Conservation (phyloP, 345 rosid species). For the Citrus sinensis region DNA sequence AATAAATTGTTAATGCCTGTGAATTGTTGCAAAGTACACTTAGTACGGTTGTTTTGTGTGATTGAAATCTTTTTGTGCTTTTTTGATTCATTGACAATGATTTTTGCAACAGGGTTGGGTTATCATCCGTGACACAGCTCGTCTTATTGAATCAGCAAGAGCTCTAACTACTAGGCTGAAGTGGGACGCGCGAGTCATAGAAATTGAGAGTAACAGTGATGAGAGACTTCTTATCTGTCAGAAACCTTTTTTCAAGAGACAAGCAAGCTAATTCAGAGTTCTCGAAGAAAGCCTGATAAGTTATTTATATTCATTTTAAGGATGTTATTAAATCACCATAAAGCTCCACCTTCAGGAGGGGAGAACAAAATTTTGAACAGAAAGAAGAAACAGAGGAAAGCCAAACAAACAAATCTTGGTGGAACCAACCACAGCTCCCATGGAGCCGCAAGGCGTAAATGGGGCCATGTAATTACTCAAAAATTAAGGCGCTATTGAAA, state of each 20-base stretch:
- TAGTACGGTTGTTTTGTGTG: neutral
- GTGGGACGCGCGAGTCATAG: slow-evolving; percentile 95
- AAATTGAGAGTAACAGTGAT: slow-evolving; percentile 78
- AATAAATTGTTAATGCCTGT: neutral
- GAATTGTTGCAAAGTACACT: neutral
- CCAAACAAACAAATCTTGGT: slow-evolving; percentile 21
- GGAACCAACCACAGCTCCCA: slow-evolving; percentile 35
- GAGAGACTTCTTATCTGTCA: slow-evolving; percentile 93
- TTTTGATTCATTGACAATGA: neutral
- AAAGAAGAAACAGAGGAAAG: slow-evolving; percentile 38
- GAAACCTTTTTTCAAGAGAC: slow-evolving; percentile 80
- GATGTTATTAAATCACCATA: slow-evolving; percentile 27
- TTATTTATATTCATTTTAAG: slow-evolving; percentile 32
- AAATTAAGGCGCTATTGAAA: slow-evolving; percentile 19
- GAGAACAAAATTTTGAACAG: slow-evolving; percentile 33
- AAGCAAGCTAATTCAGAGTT: slow-evolving; percentile 36
- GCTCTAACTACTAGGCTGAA: slow-evolving; percentile 58
- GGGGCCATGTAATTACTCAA: slow-evolving; percentile 48
- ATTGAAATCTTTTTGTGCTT: neutral
- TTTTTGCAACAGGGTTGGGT: slow-evolving; percentile 84
- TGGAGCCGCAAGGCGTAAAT: slow-evolving; percentile 56
- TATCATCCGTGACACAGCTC: slow-evolving; percentile 69
- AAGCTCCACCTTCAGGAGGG: slow-evolving; percentile 24
- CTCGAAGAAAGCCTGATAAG: slow-evolving; percentile 7
- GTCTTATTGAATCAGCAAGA: slow-evolving; percentile 79